Conservation (phyloP, 192 early-diverging fungal species). For the Coemansia sp. region DNA sequence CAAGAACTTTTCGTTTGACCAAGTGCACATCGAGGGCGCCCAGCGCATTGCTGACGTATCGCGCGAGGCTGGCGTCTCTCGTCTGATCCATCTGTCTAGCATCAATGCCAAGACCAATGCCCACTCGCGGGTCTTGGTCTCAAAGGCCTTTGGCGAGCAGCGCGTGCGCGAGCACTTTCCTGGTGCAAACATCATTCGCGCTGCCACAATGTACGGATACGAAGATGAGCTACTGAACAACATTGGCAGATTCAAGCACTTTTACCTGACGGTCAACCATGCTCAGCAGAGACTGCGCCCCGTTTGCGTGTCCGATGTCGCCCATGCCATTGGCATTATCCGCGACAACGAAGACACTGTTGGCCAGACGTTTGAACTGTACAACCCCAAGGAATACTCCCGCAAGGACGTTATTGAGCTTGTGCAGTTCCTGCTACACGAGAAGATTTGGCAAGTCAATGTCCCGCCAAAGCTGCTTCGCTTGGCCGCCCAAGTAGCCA, state of each 20-base stretch:
- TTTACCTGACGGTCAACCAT: slow-evolving; percentile 42
- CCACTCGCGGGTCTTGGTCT: slow-evolving; percentile 70
- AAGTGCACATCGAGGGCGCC: slow-evolving; percentile 83
- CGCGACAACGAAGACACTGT: slow-evolving; percentile 67
- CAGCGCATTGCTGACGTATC: slow-evolving; percentile 75
- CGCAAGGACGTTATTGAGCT: slow-evolving; percentile 72
- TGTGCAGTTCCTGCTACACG: slow-evolving; percentile 60
- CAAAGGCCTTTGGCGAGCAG: slow-evolving; percentile 91
- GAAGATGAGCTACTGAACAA: slow-evolving; percentile 94
- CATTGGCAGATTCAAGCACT: slow-evolving; percentile 62
- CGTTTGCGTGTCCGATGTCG: slow-evolving; percentile 79
- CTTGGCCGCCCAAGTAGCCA: slow-evolving; percentile 59
- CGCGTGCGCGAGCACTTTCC: slow-evolving; percentile 88
- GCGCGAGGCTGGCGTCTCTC: slow-evolving; percentile 76
- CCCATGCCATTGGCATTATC: slow-evolving; percentile 74
- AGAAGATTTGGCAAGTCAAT: slow-evolving; percentile 62
- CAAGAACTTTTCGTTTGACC: slow-evolving; percentile 87
- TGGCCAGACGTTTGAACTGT: slow-evolving; percentile 89
- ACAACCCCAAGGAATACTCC: slow-evolving; percentile 74
- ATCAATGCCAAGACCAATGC: slow-evolving; percentile 78
- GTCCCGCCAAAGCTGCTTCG: slow-evolving; percentile 75
- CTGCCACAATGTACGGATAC: slow-evolving; percentile 81
- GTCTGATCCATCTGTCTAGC: slow-evolving; percentile 87
- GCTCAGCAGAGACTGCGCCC: slow-evolving; percentile 47
- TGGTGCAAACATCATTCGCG: slow-evolving; percentile 90